phyloP scores from a whole-genome alignment of 2,329 filamentous ascomycete species.

The Huntiella savannae region DNA sequence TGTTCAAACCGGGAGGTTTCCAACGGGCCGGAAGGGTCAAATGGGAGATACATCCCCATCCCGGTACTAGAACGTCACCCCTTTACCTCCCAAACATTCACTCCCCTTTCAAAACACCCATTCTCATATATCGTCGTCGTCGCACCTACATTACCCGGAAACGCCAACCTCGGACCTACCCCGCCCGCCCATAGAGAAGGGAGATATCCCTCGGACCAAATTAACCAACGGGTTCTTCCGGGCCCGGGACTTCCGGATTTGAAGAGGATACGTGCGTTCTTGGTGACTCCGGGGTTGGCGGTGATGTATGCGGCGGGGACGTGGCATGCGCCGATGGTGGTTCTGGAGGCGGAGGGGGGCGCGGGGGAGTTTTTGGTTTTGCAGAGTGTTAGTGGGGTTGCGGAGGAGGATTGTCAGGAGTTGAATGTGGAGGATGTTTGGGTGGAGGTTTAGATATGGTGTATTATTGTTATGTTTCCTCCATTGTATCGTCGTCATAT shows the following conservation, averaged over 20 bases:
- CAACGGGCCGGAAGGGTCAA: no score
- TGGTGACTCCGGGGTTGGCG: slow-evolving; percentile 59
- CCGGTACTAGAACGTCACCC: slow-evolving; percentile 75
- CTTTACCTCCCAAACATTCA: slow-evolving; percentile 84
- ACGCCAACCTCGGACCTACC: slow-evolving; percentile 14
- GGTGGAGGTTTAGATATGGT: neutral
- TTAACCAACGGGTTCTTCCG: slow-evolving; percentile 25
- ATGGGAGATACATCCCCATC: slow-evolving; percentile 33
- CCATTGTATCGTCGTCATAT: slow-evolving; percentile 7
- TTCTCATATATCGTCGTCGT: slow-evolving; percentile 68
- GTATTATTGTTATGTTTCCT: neutral
- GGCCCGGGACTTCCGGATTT: slow-evolving; percentile 56
- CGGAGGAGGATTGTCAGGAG: slow-evolving; percentile 75
- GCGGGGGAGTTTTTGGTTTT: slow-evolving; percentile 71
- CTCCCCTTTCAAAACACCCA: slow-evolving; percentile 40
- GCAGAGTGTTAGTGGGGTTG: slow-evolving; percentile 73
- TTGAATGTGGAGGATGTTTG: slow-evolving; percentile 19
- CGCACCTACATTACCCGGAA: slow-evolving; percentile 49
- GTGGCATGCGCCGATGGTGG: slow-evolving; percentile 94
- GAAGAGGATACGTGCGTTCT: slow-evolving; percentile 50
- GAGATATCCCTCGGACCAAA: slow-evolving; percentile 13
- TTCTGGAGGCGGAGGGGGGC: slow-evolving; percentile 39
- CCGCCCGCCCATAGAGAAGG: neutral
- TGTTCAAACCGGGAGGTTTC: slow-evolving; percentile 31
- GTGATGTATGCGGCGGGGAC: slow-evolving; percentile 85